Evolutionary conservation across 306 rosid genomes (phyloP).

Genomic region (Fragaria ananassa): DNA sequence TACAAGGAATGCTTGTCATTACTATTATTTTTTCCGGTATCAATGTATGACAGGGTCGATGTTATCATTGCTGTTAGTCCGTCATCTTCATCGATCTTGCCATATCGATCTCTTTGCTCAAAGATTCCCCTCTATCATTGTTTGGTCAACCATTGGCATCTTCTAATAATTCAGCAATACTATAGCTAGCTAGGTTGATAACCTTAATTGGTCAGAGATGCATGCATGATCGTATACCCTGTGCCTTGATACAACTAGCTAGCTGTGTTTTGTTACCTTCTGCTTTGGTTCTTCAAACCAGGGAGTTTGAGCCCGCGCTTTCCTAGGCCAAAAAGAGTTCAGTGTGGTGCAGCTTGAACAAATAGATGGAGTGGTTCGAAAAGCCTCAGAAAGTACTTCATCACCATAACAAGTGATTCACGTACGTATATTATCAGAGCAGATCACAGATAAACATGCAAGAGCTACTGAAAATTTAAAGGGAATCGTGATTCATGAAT

Average conservation of each 20-base stretch:
- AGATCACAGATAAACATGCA: background rate
- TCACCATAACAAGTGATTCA: background rate
- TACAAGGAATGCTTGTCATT: background rate
- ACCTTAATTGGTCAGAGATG: background rate
- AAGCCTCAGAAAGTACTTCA: background rate
- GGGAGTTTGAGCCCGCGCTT: background rate
- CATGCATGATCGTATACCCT: background rate
- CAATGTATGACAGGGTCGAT: background rate
- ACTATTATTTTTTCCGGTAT: background rate
- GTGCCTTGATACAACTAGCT: background rate
- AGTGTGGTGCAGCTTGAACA: background rate
- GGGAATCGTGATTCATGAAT: background rate
- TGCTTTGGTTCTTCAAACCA: background rate
- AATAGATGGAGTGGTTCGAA: background rate
- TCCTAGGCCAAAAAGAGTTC: background rate
- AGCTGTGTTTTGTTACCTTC: background rate
- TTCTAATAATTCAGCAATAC: background rate
- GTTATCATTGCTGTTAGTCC: constrained; percentile 4
- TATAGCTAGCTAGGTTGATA: background rate
- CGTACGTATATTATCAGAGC: background rate
- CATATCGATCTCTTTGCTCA: background rate
- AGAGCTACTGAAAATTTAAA: background rate
- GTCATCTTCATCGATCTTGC: background rate
- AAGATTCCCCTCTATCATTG: background rate
- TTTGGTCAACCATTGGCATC: background rate